These are phyloP conservation scores for Triticum aestivum DNA, from an alignment of 176 grass and related monocot species.

Conservation along the genomic window IWGSC_CS_RefSeq_v2.1 NC_057801.1:250695356-250695855, in stretches of 20 bases:
- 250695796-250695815: slow-evolving; percentile 11
- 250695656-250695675: neutral
- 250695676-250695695: slow-evolving; percentile 12
- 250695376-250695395: slow-evolving; percentile 72
- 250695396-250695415: slow-evolving; percentile 69
- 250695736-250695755: slow-evolving; percentile 19
- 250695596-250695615: no score
- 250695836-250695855: slow-evolving; percentile 16
- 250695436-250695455: neutral
- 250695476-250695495: no score
- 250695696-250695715: slow-evolving; percentile 26
- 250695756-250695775: neutral
- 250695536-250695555: no score
- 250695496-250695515: no score
- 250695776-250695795: slow-evolving; percentile 12
- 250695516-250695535: no score
- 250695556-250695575: neutral
- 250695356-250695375: slow-evolving; percentile 51
- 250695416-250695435: slow-evolving; percentile 10
- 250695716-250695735: slow-evolving; percentile 16
- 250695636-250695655: no score
- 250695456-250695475: neutral
- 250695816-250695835: slow-evolving; percentile 1
- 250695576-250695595: no score
- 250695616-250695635: no score